A percentile compares a stretch with the other conserved stretches of the same genome.
phyloP scores from a whole-genome alignment of 192 early-diverging fungal species.

The Coemansia biformis region DNA sequence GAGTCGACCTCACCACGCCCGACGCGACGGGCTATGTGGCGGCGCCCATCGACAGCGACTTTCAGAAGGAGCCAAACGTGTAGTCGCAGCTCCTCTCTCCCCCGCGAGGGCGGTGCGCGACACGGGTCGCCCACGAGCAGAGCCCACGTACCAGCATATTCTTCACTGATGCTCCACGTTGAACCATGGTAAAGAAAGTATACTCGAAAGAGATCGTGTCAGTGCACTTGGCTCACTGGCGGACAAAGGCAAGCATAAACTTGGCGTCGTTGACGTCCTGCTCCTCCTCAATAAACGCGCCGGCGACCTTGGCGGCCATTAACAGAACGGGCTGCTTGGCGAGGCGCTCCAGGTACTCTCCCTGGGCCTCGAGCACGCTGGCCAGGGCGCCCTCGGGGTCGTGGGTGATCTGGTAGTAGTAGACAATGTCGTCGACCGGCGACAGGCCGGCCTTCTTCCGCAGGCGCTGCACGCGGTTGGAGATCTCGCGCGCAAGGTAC shows the following conservation, averaged over 20 bases:
- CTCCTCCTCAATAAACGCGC: constrained; percentile 70
- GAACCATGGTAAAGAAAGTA: too few relatives aligned
- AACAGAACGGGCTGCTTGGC: constrained; percentile 67
- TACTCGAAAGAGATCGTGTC: not conserved
- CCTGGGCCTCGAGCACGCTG: constrained; percentile 65
- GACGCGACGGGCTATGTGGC: constrained; percentile 35
- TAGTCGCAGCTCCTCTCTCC: not conserved
- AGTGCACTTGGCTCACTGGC: constrained; percentile 1
- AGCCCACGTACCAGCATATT: too few relatives aligned
- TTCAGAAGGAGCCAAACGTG: constrained; percentile 34
- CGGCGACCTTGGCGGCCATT: constrained; percentile 24
- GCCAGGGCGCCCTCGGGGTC: constrained; percentile 67
- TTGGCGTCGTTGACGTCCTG: constrained; percentile 70
- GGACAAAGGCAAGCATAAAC: constrained; percentile 65
- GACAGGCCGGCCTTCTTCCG: constrained; percentile 92
- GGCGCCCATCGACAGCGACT: constrained; percentile 27
- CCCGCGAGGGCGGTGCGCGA: too few relatives aligned
- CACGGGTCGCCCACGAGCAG: too few relatives aligned
- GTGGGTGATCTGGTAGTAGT: constrained; percentile 72
- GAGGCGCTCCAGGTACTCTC: constrained; percentile 61
- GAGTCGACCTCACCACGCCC: constrained; percentile 53
- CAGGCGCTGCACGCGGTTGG: constrained; percentile 93
- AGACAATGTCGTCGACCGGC: constrained; percentile 81
- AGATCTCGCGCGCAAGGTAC: constrained; percentile 87
- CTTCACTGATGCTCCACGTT: too few relatives aligned